A percentile compares a stretch with the other conserved stretches of the same genome.
Conservation (phyloP, 257 asterid species). For the Cynanchum wilfordii region DNA sequence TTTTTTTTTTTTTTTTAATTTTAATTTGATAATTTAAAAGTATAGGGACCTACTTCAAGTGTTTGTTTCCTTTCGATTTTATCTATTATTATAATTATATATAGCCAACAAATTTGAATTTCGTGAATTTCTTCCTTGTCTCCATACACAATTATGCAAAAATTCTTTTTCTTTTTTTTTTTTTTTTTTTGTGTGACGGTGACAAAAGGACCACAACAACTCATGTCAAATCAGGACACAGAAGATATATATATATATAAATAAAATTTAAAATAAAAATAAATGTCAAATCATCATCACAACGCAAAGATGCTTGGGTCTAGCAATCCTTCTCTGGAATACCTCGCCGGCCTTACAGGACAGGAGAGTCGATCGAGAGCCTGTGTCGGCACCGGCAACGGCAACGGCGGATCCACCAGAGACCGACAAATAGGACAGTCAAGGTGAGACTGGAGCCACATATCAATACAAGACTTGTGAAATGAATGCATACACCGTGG, state of each 20-base stretch:
- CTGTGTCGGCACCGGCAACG: neutral
- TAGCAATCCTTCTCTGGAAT: slow-evolving; percentile 29
- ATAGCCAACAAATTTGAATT: too few relatives aligned
- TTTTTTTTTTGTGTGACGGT: too few relatives aligned
- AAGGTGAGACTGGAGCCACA: slow-evolving; percentile 66
- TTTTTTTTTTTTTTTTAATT: too few relatives aligned
- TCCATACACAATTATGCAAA: neutral
- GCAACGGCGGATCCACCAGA: slow-evolving; percentile 30
- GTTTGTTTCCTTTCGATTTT: too few relatives aligned
- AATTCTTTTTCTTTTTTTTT: neutral
- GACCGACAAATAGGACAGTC: slow-evolving; percentile 80
- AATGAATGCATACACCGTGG: slow-evolving; percentile 60
- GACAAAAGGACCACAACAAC: neutral
- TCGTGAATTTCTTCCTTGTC: neutral
- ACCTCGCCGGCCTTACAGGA: slow-evolving; percentile 13
- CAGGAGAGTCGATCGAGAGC: neutral
- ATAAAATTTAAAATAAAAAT: neutral
- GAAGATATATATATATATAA: neutral
- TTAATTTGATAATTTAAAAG: too few relatives aligned
- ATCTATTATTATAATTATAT: too few relatives aligned
- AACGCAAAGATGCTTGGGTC: slow-evolving; percentile 21
- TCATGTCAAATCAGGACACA: neutral
- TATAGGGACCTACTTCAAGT: too few relatives aligned
- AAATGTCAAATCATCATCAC: slow-evolving; percentile 1
- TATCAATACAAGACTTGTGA: slow-evolving; percentile 72